Conservation (phyloP, 305 asterid species). For the Fraxinus xanthoxyloides region DNA sequence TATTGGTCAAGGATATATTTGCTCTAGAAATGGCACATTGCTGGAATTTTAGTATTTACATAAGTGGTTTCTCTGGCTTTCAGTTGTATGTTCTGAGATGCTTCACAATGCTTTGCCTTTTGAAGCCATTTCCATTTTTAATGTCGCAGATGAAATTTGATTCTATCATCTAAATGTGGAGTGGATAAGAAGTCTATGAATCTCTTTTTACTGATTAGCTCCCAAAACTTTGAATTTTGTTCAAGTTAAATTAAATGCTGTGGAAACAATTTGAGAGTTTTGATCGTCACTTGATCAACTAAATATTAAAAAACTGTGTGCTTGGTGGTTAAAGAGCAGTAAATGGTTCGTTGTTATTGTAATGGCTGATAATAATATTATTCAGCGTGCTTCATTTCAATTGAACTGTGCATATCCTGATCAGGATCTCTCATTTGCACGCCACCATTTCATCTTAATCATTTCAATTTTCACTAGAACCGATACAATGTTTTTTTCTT, state of each 20-base stretch:
- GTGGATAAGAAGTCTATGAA: not conserved
- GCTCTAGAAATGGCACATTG: not conserved
- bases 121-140: not conserved
- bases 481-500: too few species aligned
- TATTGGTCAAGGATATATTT: not conserved
- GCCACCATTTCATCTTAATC: not conserved
- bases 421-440: not conserved
- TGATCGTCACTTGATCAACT: not conserved
- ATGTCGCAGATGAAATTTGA: not conserved
- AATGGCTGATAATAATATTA: not conserved
- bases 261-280: not conserved
- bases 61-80: not conserved
- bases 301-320: not conserved
- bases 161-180: not conserved
- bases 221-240: not conserved
- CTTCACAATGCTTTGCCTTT: not conserved
- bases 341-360: not conserved
- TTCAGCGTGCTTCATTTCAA: not conserved
- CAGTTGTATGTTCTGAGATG: not conserved
- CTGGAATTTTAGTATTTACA: conserved; percentile 5
- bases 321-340: not conserved
- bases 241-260: not conserved
- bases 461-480: not conserved
- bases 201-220: not conserved
- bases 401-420: not conserved